Conservation (phyloP, 1,139 yeast genomes). For the Lodderomyces metapsilosis region DNA sequence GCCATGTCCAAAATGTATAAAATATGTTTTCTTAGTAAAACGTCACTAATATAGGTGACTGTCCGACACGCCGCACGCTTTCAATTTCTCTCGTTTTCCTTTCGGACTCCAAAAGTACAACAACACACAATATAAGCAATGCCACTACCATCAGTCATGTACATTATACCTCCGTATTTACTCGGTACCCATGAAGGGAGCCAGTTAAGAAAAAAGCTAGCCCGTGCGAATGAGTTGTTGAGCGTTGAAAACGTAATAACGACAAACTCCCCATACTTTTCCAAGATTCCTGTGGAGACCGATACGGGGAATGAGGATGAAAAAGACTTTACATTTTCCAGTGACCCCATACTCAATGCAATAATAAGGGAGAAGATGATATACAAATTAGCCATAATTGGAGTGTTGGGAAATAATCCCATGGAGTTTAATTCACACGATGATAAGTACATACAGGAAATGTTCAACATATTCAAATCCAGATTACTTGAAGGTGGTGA, state of each 20-base stretch:
- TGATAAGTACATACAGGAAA: conserved; percentile 31
- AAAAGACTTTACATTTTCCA: conserved; percentile 27
- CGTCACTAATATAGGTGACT: no score
- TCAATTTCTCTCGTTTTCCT: no score
- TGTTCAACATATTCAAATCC: conserved; percentile 33
- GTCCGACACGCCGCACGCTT: neutral
- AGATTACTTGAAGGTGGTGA: conserved; percentile 20
- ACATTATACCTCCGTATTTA: conserved; percentile 46
- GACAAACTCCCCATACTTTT: conserved; percentile 24
- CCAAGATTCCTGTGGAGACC: conserved; percentile 9
- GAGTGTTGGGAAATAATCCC: conserved; percentile 39
- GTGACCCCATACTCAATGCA: conserved; percentile 30
- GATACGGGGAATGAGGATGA: neutral
- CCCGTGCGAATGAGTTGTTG: conserved; percentile 24
- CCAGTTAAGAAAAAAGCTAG: conserved; percentile 27
- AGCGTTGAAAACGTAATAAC: conserved; percentile 29
- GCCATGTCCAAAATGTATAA: neutral
- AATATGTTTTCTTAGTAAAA: no score
- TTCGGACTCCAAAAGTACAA: no score
- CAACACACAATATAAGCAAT: no score
- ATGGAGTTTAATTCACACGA: conserved; percentile 20
- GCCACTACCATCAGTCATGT: conserved; percentile 16
- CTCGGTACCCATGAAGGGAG: conserved; percentile 40
- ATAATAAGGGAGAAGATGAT: conserved; percentile 36
- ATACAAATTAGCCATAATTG: conserved; percentile 37